Evolutionary conservation across 805 yeast genomes (phyloP).

Genomic region (Metschnikowia continentalis): DNA sequence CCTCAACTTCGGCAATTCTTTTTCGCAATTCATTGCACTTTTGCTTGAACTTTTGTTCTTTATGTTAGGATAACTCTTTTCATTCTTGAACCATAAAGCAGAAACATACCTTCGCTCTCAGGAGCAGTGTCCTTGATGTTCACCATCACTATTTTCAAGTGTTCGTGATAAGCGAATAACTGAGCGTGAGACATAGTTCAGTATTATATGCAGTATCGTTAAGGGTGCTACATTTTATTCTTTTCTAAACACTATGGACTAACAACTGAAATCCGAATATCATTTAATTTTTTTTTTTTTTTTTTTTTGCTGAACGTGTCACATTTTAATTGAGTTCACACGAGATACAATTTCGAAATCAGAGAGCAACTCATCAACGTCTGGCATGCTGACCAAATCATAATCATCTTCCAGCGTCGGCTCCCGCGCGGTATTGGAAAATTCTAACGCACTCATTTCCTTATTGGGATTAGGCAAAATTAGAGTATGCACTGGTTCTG

Average conservation of each 20-base stretch:
- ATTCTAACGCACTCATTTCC: not conserved
- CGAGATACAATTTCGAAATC: constrained; percentile 38
- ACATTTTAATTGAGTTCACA: constrained; percentile 4
- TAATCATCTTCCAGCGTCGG: constrained; percentile 24
- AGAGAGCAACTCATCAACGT: constrained; percentile 25
- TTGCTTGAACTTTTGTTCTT: constrained; percentile 46
- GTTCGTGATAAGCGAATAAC: not conserved
- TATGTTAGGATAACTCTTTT: not conserved
- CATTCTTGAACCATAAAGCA: not conserved
- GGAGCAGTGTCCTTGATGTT: constrained; percentile 24
- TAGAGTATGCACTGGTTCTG: not conserved
- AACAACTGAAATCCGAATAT: not conserved
- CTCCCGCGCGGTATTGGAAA: not conserved
- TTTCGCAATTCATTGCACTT: constrained; percentile 70
- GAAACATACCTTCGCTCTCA: constrained; percentile 39
- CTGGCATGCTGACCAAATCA: constrained; percentile 32
- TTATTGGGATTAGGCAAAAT: not conserved
- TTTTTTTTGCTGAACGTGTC: not conserved
- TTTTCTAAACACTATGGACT: not conserved
- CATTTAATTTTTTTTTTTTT: not conserved
- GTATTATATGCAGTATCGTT: not conserved
- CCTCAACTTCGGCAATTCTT: constrained; percentile 68
- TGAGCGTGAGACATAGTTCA: constrained; percentile 1
- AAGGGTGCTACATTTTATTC: not conserved
- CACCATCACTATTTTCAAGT: constrained; percentile 10